These are phyloP conservation scores for Cyathus olla DNA, from an alignment of 1,284 basidiomycete species.

Conservation along the genomic window DNA sequence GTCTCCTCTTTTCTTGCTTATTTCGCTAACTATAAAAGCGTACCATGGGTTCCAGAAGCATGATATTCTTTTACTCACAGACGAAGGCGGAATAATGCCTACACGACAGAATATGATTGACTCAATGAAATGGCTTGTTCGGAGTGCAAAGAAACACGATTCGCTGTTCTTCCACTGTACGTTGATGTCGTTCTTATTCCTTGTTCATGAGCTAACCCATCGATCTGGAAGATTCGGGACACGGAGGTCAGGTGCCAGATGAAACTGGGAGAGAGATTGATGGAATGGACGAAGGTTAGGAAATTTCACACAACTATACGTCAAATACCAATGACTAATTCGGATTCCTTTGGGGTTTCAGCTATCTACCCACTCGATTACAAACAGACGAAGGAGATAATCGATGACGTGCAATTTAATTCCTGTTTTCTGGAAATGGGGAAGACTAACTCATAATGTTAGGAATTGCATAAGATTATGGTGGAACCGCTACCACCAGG, in stretches of 20 bases:
- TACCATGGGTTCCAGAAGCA: neutral
- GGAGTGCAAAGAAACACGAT: neutral
- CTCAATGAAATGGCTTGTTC: neutral
- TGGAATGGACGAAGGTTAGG: neutral
- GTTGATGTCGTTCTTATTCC: neutral
- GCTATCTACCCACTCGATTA: neutral
- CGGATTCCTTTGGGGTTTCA: no score
- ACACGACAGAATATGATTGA: neutral
- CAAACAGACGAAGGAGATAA: neutral
- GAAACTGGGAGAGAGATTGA: neutral
- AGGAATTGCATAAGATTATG: neutral
- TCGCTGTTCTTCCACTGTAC: slow-evolving; percentile 1
- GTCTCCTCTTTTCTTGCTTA: neutral
- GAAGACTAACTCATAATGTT: neutral
- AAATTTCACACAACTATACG: neutral
- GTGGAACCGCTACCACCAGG: neutral
- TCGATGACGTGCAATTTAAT: neutral
- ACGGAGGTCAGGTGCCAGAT: neutral
- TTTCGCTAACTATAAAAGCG: neutral
- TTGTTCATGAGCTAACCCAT: neutral
- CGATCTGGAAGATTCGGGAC: neutral
- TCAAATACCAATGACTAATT: no score
- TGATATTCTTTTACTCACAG: neutral
- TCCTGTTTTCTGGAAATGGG: no score
- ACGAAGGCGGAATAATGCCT: neutral